Base-by-base conservation (phyloP, 208 protist genomes). In the Paratrypanosoma confusum region DNA sequence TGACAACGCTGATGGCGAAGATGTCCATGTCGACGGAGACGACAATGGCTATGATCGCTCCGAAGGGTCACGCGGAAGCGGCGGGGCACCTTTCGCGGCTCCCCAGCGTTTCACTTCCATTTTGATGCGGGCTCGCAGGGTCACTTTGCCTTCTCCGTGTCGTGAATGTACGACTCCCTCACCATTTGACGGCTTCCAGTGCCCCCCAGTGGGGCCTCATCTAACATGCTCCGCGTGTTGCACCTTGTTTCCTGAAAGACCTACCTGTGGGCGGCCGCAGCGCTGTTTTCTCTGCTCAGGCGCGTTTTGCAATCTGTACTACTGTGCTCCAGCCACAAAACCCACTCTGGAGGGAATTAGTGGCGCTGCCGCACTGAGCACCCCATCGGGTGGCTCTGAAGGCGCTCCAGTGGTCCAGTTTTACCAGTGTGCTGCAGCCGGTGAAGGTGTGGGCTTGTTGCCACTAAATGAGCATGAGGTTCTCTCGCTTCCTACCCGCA, bases 261-360 rank as follows among this genome's bases (percentile, higher is more conserved):
- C 84, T 2, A 64, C 89, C 3, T 85, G 73, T 27, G 56, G 46
- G n/a, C 62, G 64, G 0, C 70, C 76, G 33, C 81, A 90, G 57
- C 54, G 65, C 16, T 91, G 87, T 57, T 65, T 77, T 29, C 51
- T 95, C 5, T 95, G 87, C 59, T 65, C 45, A 23, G 29, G 35
- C 0, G 59, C 81, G 5, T 80, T 70, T 62, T 95, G 87, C 44
- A 54, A 71, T 43, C 60, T 90, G 1, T 95, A 95, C 65, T 71
- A 58, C 24, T 31, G n/a, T n/a, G n/a, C n/a, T n/a, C n/a, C n/a
- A n/a, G n/a, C n/a, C n/a, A n/a, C n/a, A n/a, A n/a, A n/a, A n/a
- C n/a, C n/a, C n/a, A n/a, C n/a, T n/a, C n/a, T n/a, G n/a, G n/a
- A n/a, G n/a, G n/a, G n/a, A n/a, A n/a, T n/a, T n/a, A n/a, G n/a